phyloP scores from a whole-genome alignment of 257 asterid genomes.

The Plectranthus barbatus region DNA sequence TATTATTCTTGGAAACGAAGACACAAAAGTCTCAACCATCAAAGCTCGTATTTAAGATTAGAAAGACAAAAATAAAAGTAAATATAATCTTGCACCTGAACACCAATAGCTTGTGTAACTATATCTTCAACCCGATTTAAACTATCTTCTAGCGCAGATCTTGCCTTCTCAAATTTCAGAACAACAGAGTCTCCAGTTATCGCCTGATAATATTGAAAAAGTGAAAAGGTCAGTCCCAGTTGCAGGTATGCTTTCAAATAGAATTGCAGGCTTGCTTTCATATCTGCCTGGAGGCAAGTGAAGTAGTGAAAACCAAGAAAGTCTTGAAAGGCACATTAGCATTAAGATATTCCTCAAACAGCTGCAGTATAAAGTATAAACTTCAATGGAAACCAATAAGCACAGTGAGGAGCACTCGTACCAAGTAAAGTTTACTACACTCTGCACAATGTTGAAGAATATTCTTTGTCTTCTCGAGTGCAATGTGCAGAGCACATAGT shows the following conservation, averaged over 20 bases:
- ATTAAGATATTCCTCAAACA: not conserved
- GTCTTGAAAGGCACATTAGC: not conserved
- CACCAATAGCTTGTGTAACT: slow-evolving; percentile 80
- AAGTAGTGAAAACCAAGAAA: slow-evolving; percentile 7
- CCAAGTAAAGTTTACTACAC: slow-evolving; percentile 98
- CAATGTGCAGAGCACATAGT: slow-evolving; percentile 88
- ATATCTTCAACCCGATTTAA: slow-evolving; percentile 87
- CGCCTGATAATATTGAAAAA: slow-evolving; percentile 47
- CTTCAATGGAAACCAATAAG: not conserved
- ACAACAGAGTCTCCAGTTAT: slow-evolving; percentile 91
- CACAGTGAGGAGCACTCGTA: slow-evolving; percentile 19
- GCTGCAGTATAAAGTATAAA: not conserved
- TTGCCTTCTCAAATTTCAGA: slow-evolving; percentile 86
- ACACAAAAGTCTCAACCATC: not conserved
- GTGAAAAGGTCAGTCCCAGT: slow-evolving; percentile 6
- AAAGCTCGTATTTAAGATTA: not conserved
- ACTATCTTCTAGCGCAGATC: slow-evolving; percentile 84
- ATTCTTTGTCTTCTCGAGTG: slow-evolving; percentile 95
- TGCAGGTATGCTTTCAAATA: not conserved
- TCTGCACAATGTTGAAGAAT: slow-evolving; percentile 93
- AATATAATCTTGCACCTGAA: slow-evolving; percentile 49
- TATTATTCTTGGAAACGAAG: not conserved
- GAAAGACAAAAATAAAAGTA: not conserved
- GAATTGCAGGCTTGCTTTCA: not conserved
- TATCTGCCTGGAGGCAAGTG: not conserved